phyloP scores from a whole-genome alignment of 1,284 basidiomycete genomes.

The Athelia sp. region DNA sequence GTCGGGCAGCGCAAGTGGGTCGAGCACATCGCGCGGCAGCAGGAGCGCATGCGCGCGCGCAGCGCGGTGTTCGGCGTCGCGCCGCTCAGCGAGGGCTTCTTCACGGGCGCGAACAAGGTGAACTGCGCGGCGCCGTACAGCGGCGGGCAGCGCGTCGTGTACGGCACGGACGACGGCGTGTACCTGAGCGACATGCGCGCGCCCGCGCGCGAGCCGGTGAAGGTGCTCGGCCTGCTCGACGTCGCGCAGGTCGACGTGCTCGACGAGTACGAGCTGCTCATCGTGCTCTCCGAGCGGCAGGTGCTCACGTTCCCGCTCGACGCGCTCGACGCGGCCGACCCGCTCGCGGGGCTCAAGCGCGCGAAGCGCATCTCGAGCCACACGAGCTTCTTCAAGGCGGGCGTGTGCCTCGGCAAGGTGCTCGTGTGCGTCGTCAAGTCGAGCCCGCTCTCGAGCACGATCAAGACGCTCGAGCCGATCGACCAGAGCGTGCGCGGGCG shows the following conservation, averaged over 20 bases:
- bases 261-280: slow-evolving; percentile 93
- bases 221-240: slow-evolving; percentile 86
- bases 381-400: slow-evolving; percentile 97
- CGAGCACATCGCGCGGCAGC: slow-evolving; percentile 88
- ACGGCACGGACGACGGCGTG: slow-evolving; percentile 96
- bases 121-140: slow-evolving; percentile 95
- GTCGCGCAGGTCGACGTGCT: slow-evolving; percentile 96
- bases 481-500: slow-evolving; percentile 83
- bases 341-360: slow-evolving; percentile 86
- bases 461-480: slow-evolving; percentile 96
- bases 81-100: slow-evolving; percentile 85
- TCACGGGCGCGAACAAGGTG: slow-evolving; percentile 77
- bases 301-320: slow-evolving; percentile 97
- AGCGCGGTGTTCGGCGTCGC: slow-evolving; percentile 88
- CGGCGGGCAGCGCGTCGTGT: slow-evolving; percentile 85
- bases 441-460: slow-evolving; percentile 90
- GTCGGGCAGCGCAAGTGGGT: slow-evolving; percentile 92
- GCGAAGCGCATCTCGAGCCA: slow-evolving; percentile 95
- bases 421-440: slow-evolving; percentile 98
- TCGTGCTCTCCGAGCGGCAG: slow-evolving; percentile 89
- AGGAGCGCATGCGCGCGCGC: slow-evolving; percentile 79
- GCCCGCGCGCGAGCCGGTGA: slow-evolving; percentile 76
- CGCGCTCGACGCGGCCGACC: slow-evolving; percentile 86
- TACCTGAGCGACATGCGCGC: slow-evolving; percentile 89
- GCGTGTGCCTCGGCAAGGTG: slow-evolving; percentile 89